Evolutionary conservation across 148 eudicot genomes (phyloP).

Genomic region (Limonium bicolor): DNA sequence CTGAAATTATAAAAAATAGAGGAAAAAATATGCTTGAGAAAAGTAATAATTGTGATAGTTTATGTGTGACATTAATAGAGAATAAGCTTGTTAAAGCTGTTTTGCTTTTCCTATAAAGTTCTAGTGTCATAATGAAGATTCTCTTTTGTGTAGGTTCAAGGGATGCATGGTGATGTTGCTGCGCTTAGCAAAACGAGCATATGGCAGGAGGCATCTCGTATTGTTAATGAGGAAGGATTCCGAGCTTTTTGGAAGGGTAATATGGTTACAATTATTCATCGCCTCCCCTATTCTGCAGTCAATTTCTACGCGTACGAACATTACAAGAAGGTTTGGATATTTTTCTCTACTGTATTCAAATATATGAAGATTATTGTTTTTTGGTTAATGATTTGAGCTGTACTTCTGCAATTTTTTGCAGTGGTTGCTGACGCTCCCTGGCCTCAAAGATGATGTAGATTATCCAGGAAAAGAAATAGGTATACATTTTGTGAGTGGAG

Average conservation of each 20-base stretch:
- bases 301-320: slow-evolving; percentile 70
- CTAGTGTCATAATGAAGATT: too few species aligned
- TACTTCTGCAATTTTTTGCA: slow-evolving; percentile 6
- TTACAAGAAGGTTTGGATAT: slow-evolving; percentile 63
- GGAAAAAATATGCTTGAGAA: too few species aligned
- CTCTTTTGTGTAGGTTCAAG: slow-evolving; percentile 45
- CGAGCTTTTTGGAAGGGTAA: slow-evolving; percentile 94
- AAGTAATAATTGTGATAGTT: too few species aligned
- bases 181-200: slow-evolving; percentile 40
- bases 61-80: too few species aligned
- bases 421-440: slow-evolving; percentile 38
- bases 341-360: too few species aligned
- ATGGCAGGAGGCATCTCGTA: slow-evolving; percentile 66
- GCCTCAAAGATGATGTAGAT: slow-evolving; percentile 26
- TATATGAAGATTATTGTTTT: slow-evolving; percentile 5
- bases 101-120: too few species aligned
- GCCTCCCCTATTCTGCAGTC: slow-evolving; percentile 76
- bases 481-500: slow-evolving; percentile 67
- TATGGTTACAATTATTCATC: slow-evolving; percentile 72
- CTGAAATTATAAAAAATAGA: too few species aligned
- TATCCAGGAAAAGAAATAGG: slow-evolving; percentile 23
- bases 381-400: background rate
- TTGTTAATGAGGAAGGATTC: slow-evolving; percentile 67
- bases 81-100: too few species aligned
- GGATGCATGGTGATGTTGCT: slow-evolving; percentile 72